Evolutionary conservation across 2,329 filamentous ascomycete species (phyloP).

Genomic region (Alternaria metachromatica): DNA sequence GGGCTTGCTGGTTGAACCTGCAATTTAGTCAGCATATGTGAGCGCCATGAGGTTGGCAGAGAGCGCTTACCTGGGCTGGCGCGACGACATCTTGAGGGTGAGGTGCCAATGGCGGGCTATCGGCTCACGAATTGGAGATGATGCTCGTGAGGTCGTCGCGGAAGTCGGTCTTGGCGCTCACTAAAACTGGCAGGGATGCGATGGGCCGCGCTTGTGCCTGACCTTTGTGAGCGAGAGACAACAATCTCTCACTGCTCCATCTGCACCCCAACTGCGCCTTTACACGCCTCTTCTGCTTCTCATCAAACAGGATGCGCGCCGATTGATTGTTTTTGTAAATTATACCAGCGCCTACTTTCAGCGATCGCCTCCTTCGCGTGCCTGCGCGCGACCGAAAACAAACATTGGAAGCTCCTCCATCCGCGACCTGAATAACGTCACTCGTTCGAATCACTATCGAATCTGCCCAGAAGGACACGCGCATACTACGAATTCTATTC

Average conservation of each 20-base stretch:
- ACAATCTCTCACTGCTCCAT: conserved; percentile 11
- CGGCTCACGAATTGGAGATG: conserved; percentile 35
- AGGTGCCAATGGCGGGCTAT: conserved; percentile 46
- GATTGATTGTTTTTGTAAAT: conserved; percentile 12
- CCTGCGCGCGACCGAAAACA: conserved; percentile 25
- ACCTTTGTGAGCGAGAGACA: conserved; percentile 24
- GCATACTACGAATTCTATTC: background rate
- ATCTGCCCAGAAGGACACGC: background rate
- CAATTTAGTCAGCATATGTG: conserved; percentile 27
- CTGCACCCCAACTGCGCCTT: conserved; percentile 14
- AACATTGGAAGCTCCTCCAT: conserved; percentile 13
- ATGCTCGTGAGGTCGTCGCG: conserved; percentile 26
- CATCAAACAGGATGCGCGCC: conserved; percentile 12
- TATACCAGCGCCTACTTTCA: background rate
- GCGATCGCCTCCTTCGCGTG: conserved; percentile 15
- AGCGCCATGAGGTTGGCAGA: conserved; percentile 9
- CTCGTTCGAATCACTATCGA: background rate
- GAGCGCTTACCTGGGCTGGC: conserved; percentile 63
- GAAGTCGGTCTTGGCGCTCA: conserved; percentile 26
- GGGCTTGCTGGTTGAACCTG: conserved; percentile 93
- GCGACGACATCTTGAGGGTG: conserved; percentile 63
- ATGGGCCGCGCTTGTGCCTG: conserved; percentile 19
- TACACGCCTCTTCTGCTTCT: conserved; percentile 6
- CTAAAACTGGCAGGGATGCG: conserved; percentile 18
- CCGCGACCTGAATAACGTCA: conserved; percentile 1